Percentiles rank a stretch among this genome's conserved stretches.
Conservation (phyloP, 352 stramenopile genomes). For the Phytophthora pinifolia region DNA sequence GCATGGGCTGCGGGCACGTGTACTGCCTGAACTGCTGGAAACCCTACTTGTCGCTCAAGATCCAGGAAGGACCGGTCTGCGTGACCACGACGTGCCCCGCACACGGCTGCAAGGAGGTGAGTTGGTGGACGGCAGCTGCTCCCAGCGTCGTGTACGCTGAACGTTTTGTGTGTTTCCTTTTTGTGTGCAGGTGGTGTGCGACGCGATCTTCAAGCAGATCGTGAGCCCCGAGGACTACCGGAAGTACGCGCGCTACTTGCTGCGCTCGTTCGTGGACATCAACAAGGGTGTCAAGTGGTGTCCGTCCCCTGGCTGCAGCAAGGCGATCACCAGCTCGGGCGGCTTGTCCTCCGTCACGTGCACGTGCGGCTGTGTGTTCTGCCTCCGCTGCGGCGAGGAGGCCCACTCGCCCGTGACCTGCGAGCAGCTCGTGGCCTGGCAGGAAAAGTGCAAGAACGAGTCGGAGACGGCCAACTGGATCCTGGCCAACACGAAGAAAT, state of each 20-base stretch:
- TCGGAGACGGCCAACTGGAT: slow-evolving; percentile 99
- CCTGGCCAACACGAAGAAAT: slow-evolving; percentile 99
- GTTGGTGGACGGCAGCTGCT: background rate
- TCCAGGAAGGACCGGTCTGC: slow-evolving; percentile 92
- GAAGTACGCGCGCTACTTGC: slow-evolving; percentile 92
- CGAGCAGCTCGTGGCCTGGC: slow-evolving; percentile 92
- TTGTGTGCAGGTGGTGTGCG: slow-evolving; percentile 56
- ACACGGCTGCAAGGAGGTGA: slow-evolving; percentile 93
- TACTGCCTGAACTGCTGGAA: slow-evolving; percentile 94
- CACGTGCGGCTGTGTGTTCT: slow-evolving; percentile 89
- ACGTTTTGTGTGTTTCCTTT: too few species aligned
- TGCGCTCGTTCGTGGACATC: slow-evolving; percentile 98
- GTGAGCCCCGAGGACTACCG: slow-evolving; percentile 68
- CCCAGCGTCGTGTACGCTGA: too few species aligned
- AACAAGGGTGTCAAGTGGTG: slow-evolving; percentile 98
- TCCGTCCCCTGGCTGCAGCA: slow-evolving; percentile 94
- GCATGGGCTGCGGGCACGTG: slow-evolving; percentile 96
- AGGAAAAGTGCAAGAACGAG: slow-evolving; percentile 98
- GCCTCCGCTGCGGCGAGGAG: slow-evolving; percentile 95
- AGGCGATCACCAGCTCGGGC: slow-evolving; percentile 89
- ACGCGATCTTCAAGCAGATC: slow-evolving; percentile 73
- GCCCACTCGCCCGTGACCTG: slow-evolving; percentile 95
- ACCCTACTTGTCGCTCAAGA: slow-evolving; percentile 84
- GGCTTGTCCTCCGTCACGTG: slow-evolving; percentile 80
- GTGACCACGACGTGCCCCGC: slow-evolving; percentile 95